These are phyloP conservation scores for Sclerotinia glacialis DNA, from an alignment of 2,329 filamentous ascomycete species.

Conservation along the genomic window DNA sequence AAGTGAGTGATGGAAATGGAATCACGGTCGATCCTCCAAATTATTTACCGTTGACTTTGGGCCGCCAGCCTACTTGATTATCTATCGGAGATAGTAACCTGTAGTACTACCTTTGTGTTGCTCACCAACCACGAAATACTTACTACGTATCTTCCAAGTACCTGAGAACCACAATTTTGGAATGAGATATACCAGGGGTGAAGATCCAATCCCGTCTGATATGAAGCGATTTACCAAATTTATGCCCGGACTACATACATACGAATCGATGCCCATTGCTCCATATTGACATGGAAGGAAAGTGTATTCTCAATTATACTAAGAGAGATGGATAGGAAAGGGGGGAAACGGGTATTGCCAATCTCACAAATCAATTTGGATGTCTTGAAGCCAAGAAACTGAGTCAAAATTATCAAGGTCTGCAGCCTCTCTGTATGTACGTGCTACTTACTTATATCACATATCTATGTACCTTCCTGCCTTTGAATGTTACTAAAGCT, in stretches of 20 bases:
- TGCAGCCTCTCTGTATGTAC: neutral
- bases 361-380: neutral
- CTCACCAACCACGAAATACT: too few species aligned
- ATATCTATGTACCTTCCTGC: neutral
- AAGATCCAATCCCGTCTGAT: neutral
- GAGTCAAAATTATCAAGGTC: neutral
- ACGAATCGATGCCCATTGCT: neutral
- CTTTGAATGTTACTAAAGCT: neutral
- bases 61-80: neutral
- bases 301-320: neutral
- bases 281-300: neutral
- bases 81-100: neutral
- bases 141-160: neutral
- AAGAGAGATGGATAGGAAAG: neutral
- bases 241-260: neutral
- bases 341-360: neutral
- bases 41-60: neutral
- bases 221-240: neutral
- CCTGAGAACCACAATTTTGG: constrained; percentile 15
- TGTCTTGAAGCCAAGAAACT: neutral
- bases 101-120: too few species aligned
- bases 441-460: neutral
- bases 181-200: constrained; percentile 6
- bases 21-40: neutral
- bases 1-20: neutral